These are phyloP conservation scores for Didymella lethalis DNA, from an alignment of 2,329 filamentous ascomycete genomes.

Conservation along the genomic window DNA sequence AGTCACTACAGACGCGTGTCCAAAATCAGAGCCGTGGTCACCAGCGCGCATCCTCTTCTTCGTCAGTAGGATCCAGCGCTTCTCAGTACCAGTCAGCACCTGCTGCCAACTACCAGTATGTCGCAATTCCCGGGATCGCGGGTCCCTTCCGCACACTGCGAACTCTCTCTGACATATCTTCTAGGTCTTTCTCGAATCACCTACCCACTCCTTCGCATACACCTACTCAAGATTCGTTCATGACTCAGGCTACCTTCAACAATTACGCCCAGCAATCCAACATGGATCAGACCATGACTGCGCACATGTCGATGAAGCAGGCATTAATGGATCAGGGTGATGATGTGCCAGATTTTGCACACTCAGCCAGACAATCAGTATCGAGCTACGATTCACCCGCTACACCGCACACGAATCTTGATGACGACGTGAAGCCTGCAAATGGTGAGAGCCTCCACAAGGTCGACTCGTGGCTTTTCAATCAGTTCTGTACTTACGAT, in stretches of 20 bases:
- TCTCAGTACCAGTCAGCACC: conserved; percentile 46
- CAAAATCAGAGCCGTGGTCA: conserved; percentile 44
- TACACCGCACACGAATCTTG: conserved; percentile 65
- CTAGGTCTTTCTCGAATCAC: conserved; percentile 58
- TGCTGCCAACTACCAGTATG: conserved; percentile 50
- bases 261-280: conserved; percentile 54
- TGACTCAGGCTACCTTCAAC: conserved; percentile 56
- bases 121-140: conserved; percentile 53
- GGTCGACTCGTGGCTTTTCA: conserved; percentile 59
- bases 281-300: conserved; percentile 56
- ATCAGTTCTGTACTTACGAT: conserved; percentile 73
- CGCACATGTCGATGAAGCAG: conserved; percentile 68
- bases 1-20: conserved; percentile 45
- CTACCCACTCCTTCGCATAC: conserved; percentile 65
- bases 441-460: conserved; percentile 61
- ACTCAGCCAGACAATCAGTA: conserved; percentile 65
- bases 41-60: conserved; percentile 51
- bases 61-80: conserved; percentile 49
- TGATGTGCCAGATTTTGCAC: conserved; percentile 60
- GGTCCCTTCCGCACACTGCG: conserved; percentile 10
- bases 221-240: conserved; percentile 61
- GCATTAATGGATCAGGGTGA: conserved; percentile 64
- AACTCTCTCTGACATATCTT: conserved; percentile 46
- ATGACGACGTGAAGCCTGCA: conserved; percentile 62
- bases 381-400: conserved; percentile 68